These are phyloP conservation scores for Starmerella scarabaei DNA, from an alignment of 805 yeast genomes.

Conservation along the genomic window DNA sequence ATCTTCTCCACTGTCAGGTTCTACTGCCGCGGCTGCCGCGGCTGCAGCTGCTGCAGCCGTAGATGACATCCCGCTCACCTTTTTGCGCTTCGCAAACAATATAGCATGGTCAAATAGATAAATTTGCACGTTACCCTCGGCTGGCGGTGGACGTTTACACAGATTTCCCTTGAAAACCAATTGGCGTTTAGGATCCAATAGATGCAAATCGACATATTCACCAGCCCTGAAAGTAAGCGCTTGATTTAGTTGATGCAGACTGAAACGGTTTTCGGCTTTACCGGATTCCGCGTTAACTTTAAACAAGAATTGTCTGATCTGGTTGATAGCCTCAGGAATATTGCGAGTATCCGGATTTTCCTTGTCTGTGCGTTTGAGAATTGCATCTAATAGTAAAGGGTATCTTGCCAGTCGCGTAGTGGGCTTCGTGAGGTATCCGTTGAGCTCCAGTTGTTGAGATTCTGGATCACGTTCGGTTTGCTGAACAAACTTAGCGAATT, in stretches of 20 bases:
- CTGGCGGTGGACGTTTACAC: constrained; percentile 51
- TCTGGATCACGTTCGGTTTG: constrained; percentile 78
- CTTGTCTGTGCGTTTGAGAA: constrained; percentile 68
- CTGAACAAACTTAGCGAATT: constrained; percentile 86
- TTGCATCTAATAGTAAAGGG: constrained; percentile 69
- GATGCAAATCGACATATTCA: constrained; percentile 73
- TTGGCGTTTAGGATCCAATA: constrained; percentile 67
- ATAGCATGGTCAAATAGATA: constrained; percentile 82
- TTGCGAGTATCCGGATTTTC: constrained; percentile 59
- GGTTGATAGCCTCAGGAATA: constrained; percentile 58
- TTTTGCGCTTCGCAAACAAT: constrained; percentile 70
- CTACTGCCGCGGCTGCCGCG: constrained; percentile 19
- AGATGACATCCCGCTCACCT: constrained; percentile 46
- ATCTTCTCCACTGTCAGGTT: constrained; percentile 14
- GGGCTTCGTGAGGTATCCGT: constrained; percentile 87
- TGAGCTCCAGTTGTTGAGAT: constrained; percentile 77
- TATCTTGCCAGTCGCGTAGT: constrained; percentile 93
- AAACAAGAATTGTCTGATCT: constrained; percentile 59
- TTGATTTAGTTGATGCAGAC: constrained; percentile 74
- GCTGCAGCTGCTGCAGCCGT: constrained; percentile 19
- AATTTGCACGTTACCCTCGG: constrained; percentile 68
- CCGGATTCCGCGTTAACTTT: constrained; percentile 82
- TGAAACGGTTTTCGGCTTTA: constrained; percentile 83
- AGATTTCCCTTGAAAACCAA: constrained; percentile 68
- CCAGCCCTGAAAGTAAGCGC: constrained; percentile 68